Base-by-base conservation (phyloP, 2,329 filamentous ascomycete species). In the Epichloe bromicola region DNA sequence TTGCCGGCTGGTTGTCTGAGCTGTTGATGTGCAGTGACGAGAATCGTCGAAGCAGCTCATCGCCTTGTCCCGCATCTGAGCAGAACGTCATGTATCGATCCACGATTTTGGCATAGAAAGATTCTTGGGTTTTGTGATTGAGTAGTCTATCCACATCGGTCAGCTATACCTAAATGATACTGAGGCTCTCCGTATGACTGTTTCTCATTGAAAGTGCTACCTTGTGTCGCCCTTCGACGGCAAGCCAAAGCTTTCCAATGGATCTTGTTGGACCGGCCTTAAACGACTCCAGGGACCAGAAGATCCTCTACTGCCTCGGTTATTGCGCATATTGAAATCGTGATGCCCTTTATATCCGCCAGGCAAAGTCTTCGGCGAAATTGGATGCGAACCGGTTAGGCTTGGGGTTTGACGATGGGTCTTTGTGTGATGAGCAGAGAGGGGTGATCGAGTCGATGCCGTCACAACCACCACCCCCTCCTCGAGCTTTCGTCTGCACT, bases 41-140 rank as follows among this genome's bases (percentile, higher is more conserved):
- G 63, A 95, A 90, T 50, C 86, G 83, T 47, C 78, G 75, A 53
- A 89, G 79, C 26, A 96, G 79, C 58, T 85, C 81, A 56, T 86
- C 82, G 49, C 82, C 76, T 61, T 85, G 79, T 51, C 82, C 79
- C 15, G 82, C 80, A 37, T 83, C 76, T 47, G 86, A 86, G 72
- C 89, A 95, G 66, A 95, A 94, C 56, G 81, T 80, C 79, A 95
- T 85, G 70, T 95, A 96, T 46, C 88, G 82, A 63, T 91, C 84
- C 53, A 90, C 82, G 60, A 96, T 94, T 63, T 83, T 87, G 63
- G 83, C 82, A 68, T 91, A 95, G 71, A 91, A 96, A 50, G 74
- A 74, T 65, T 95, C 86, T 68, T 97, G 91, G 7, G 78, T 79
- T 68, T 86, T 88, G 67, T 77, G 72, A 59, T 91, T 82, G 52